Base-by-base conservation (phyloP, 169 alveolate genomes). In the Cyclospora cayetanensis region DNA sequence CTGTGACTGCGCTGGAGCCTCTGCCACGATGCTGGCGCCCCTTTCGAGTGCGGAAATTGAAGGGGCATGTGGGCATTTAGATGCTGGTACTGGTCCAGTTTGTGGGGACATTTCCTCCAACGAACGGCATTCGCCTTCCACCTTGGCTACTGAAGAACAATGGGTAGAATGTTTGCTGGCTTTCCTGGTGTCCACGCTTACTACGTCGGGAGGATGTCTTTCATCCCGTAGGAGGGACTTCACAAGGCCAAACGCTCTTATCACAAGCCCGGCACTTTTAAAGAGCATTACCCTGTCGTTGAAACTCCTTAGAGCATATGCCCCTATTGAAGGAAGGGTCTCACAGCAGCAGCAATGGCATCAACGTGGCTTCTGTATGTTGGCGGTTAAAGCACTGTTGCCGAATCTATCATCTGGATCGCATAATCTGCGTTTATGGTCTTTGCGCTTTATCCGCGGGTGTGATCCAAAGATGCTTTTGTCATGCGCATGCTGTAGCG, bases 401-500 rank as follows among this genome's bases (percentile, higher is more conserved):
- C 88, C 88, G 46, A 77, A 77, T 11, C 72, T 77, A 22, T 77
- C 88, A 3, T 77, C 88, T 53, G 88, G 88, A n/a, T 77, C 88
- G 5, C 25, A 42, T 77, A 66, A 25, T 25, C 88, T 77, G 41
- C 88, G 88, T 50, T 34, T 77, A 9, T 77, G 88, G 88, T 77
- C 88, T 4, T 37, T 77, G 70, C 88, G 88, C 43, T 77, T 77
- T 46, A 77, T 77, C 29, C n/a, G 52, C 68, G 31, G 72, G 42
- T 77, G 88, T 37, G 88, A 77, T 9, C 66, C 88, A 1, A 4
- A 50, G 11, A 29, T 60, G 0, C 88, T 77, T 31, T 50, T 77
- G 22, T 77, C 88, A 12, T 77, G 88, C 46, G 41, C 50, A 37
- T 15, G 70, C 43, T 46, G 68, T 35, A 31, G 20, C 66, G 46